A percentile compares a stretch with the other conserved stretches of the same genome.
These are phyloP conservation scores for Rachicladosporium sp. DNA, from an alignment of 2,329 filamentous ascomycete species.

Conservation along the genomic window DNA sequence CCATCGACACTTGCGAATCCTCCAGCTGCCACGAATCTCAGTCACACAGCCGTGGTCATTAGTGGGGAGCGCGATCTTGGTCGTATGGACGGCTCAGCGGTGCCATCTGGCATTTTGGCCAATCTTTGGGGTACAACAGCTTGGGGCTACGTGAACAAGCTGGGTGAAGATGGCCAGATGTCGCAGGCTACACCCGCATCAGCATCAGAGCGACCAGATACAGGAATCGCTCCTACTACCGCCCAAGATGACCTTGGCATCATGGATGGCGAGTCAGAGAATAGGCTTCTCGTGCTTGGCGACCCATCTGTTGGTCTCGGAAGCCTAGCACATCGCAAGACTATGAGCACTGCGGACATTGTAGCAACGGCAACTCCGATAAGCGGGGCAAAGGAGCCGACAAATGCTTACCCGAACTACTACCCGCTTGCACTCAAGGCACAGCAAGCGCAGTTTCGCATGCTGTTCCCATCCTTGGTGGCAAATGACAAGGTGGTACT, in stretches of 20 bases:
- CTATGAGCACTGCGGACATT: constrained; percentile 14
- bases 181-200: constrained; percentile 8
- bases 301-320: constrained; percentile 1
- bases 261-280: constrained; percentile 5
- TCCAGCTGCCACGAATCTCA: constrained; percentile 73
- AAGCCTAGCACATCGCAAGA: constrained; percentile 16
- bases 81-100: constrained; percentile 47
- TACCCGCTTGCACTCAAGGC: constrained; percentile 63
- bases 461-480: constrained; percentile 74
- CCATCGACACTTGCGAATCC: constrained; percentile 73
- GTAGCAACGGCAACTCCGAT: constrained; percentile 1
- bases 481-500: constrained; percentile 72
- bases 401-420: constrained; percentile 53
- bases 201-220: background rate
- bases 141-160: constrained; percentile 57
- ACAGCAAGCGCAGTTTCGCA: constrained; percentile 85
- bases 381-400: constrained; percentile 11
- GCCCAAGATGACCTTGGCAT: constrained; percentile 8
- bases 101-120: constrained; percentile 77
- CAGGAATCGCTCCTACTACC: background rate
- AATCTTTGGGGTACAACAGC: constrained; percentile 88
- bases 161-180: constrained; percentile 40
- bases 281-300: background rate
- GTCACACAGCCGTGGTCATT: constrained; percentile 73
- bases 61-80: constrained; percentile 64